Conservation (phyloP, 73 alveolate species). For the Diophrys sp. region DNA sequence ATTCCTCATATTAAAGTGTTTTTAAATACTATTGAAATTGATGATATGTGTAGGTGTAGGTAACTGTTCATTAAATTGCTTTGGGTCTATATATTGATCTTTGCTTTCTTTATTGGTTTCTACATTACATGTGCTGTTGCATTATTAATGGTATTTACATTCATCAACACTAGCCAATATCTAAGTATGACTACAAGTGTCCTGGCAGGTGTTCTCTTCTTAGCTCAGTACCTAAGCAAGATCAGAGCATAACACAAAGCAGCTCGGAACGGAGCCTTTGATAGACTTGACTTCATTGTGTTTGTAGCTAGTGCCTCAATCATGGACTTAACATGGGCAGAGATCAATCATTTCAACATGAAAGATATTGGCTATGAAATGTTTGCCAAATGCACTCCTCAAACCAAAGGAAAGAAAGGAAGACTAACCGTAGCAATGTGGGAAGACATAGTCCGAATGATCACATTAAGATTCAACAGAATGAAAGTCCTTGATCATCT, state of each 20-base stretch:
- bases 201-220: background rate
- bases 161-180: background rate
- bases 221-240: background rate
- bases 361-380: background rate
- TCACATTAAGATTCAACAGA: background rate
- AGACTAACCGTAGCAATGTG: background rate
- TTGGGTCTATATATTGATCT: background rate
- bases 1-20: background rate
- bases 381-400: background rate
- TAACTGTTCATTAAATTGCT: background rate
- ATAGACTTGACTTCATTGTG: background rate
- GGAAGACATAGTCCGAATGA: background rate
- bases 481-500: background rate
- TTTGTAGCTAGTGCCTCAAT: background rate
- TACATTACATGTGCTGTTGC: background rate
- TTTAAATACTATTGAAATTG: background rate
- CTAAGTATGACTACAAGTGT: background rate
- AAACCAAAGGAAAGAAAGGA: background rate
- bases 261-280: background rate
- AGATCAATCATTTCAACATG: background rate
- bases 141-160: background rate
- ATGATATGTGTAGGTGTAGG: background rate
- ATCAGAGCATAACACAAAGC: background rate
- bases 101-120: background rate
- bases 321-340: background rate